A percentile compares a stretch with the other conserved stretches of the same genome.
Conservation (phyloP, 495 filamentous ascomycete species). For the Penicillium macrosclerotiorum region DNA sequence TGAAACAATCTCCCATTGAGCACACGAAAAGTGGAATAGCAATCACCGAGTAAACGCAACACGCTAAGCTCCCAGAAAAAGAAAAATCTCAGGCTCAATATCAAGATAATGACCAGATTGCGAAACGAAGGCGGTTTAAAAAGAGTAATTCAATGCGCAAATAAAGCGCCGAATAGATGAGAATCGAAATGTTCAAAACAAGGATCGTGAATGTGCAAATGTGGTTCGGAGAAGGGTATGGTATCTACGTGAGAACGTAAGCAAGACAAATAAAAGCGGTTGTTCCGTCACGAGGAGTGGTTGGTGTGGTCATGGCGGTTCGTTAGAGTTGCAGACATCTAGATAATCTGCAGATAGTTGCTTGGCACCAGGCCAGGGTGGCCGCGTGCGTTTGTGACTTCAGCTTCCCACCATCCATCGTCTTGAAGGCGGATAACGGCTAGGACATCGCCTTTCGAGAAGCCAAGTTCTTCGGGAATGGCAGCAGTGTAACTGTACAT, state of each 20-base stretch:
- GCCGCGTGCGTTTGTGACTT: conserved; percentile 74
- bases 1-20: conserved; percentile 14
- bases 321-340: conserved; percentile 24
- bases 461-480: conserved; percentile 92
- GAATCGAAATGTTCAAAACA: conserved; percentile 6
- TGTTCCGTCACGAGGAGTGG: conserved; percentile 23
- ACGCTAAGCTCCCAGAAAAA: conserved; percentile 11
- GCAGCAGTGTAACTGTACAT: conserved; percentile 92
- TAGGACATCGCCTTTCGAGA: conserved; percentile 87
- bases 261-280: conserved; percentile 20
- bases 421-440: conserved; percentile 91
- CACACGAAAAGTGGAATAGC: no score
- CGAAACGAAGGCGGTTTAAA: neutral
- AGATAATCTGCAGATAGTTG: conserved; percentile 82
- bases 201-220: conserved; percentile 27
- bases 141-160: conserved; percentile 9
- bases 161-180: conserved; percentile 10
- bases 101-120: conserved; percentile 4
- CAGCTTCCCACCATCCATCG: conserved; percentile 99
- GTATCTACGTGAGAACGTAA: conserved; percentile 31
- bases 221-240: conserved; percentile 14
- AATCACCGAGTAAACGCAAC: conserved; percentile 6
- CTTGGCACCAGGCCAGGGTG: conserved; percentile 87
- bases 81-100: conserved; percentile 1
- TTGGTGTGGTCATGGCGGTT: conserved; percentile 23